Percentiles rank a stretch among this genome's conserved stretches.
Conservation (phyloP, 2,329 filamentous ascomycete species). For the Cladophialophora psammophila region DNA sequence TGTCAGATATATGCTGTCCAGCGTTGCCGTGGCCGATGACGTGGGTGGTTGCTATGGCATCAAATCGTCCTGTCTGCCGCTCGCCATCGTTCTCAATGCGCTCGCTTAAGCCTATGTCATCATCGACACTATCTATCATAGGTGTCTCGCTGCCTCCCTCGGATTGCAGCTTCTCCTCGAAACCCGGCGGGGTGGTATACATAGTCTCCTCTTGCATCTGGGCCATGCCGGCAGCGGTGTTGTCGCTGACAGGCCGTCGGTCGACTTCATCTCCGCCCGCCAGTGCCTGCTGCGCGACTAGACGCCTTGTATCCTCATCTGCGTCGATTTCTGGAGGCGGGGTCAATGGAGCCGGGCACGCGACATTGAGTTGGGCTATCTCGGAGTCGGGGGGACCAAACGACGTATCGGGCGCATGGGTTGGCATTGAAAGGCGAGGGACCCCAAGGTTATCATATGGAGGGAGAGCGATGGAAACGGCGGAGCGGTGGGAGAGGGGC, state of each 20-base stretch:
- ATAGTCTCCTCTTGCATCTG: constrained; percentile 39
- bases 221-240: constrained; percentile 41
- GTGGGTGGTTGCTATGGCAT: background rate
- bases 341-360: constrained; percentile 35
- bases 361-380: constrained; percentile 30
- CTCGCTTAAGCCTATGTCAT: constrained; percentile 18
- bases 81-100: constrained; percentile 8
- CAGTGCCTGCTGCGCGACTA: constrained; percentile 13
- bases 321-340: constrained; percentile 34
- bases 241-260: constrained; percentile 28
- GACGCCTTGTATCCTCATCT: constrained; percentile 18
- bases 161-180: constrained; percentile 27
- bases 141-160: constrained; percentile 8
- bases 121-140: background rate
- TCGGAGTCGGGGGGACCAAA: constrained; percentile 27
- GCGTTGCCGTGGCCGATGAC: background rate
- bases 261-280: constrained; percentile 25
- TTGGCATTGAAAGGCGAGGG: constrained; percentile 38
- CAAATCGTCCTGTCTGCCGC: constrained; percentile 1
- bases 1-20: background rate
- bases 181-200: constrained; percentile 28
- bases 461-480: constrained; percentile 2
- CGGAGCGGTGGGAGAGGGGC: background rate
- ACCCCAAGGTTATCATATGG: constrained; percentile 38
- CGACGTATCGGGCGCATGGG: constrained; percentile 35